Conservation (phyloP, 2,329 filamentous ascomycete species). For the Tolypocladium inflatum region DNA sequence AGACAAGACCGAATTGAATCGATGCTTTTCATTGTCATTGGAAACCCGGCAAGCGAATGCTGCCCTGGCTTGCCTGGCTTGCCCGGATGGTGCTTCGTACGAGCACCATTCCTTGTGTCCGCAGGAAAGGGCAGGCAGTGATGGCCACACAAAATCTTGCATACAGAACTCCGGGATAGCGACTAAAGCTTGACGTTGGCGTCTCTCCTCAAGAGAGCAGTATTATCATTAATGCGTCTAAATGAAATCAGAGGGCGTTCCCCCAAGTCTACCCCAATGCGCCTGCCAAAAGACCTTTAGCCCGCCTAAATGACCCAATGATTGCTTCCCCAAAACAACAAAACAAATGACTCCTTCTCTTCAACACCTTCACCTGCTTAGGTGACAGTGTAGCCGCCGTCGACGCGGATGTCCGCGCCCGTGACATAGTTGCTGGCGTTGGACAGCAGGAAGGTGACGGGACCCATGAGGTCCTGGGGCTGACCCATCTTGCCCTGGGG, state of each 20-base stretch:
- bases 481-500: conserved; percentile 89
- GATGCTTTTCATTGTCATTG: too few relatives aligned
- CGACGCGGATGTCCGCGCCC: conserved; percentile 70
- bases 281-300: not conserved
- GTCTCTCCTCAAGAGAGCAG: not conserved
- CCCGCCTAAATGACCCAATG: not conserved
- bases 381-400: conserved; percentile 82
- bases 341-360: not conserved
- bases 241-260: not conserved
- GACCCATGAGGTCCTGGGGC: conserved; percentile 87
- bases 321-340: not conserved
- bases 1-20: too few relatives aligned
- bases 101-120: too few relatives aligned
- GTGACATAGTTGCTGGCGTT: conserved; percentile 66
- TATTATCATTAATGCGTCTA: not conserved
- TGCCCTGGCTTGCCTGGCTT: too few relatives aligned
- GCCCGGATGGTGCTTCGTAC: too few relatives aligned
- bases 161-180: too few relatives aligned
- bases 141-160: not conserved
- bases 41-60: too few relatives aligned
- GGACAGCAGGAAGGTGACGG: conserved; percentile 76
- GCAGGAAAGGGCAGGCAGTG: too few relatives aligned
- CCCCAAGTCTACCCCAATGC: not conserved
- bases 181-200: not conserved
- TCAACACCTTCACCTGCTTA: conserved; percentile 18